Conservation (phyloP, 2,329 filamentous ascomycete species). For the Simplicillium sp. region DNA sequence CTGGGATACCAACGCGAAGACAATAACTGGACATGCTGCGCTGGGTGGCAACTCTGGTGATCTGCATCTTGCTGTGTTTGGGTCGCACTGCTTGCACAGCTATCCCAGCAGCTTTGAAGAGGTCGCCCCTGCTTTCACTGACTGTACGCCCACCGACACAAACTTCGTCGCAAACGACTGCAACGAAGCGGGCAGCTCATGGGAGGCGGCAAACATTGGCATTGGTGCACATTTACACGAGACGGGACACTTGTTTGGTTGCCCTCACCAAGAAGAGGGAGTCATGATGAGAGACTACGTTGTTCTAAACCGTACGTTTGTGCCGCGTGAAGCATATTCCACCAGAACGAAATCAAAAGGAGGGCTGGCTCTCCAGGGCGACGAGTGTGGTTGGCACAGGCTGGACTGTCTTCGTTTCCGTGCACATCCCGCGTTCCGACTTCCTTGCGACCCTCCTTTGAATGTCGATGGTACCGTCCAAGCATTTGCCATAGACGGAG, state of each 20-base stretch:
- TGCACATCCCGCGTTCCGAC: slow-evolving; percentile 79
- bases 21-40: slow-evolving; percentile 72
- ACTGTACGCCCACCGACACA: slow-evolving; percentile 83
- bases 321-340: slow-evolving; percentile 72
- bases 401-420: slow-evolving; percentile 83
- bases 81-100: slow-evolving; percentile 83
- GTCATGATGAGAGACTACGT: slow-evolving; percentile 89
- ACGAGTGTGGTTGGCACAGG: slow-evolving; percentile 88
- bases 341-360: slow-evolving; percentile 81
- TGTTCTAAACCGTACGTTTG: slow-evolving; percentile 73
- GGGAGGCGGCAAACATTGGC: slow-evolving; percentile 91
- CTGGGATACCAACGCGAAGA: slow-evolving; percentile 66
- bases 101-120: slow-evolving; percentile 87
- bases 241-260: slow-evolving; percentile 82
- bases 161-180: slow-evolving; percentile 75
- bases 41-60: slow-evolving; percentile 67
- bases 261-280: slow-evolving; percentile 81
- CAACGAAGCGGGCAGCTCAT: slow-evolving; percentile 79
- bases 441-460: slow-evolving; percentile 62
- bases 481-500: slow-evolving; percentile 74
- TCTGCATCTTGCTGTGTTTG: slow-evolving; percentile 79
- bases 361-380: slow-evolving; percentile 60
- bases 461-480: slow-evolving; percentile 69
- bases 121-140: slow-evolving; percentile 77
- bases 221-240: slow-evolving; percentile 92